Conservation (phyloP, 148 eudicot species). For the Drosera capensis region DNA sequence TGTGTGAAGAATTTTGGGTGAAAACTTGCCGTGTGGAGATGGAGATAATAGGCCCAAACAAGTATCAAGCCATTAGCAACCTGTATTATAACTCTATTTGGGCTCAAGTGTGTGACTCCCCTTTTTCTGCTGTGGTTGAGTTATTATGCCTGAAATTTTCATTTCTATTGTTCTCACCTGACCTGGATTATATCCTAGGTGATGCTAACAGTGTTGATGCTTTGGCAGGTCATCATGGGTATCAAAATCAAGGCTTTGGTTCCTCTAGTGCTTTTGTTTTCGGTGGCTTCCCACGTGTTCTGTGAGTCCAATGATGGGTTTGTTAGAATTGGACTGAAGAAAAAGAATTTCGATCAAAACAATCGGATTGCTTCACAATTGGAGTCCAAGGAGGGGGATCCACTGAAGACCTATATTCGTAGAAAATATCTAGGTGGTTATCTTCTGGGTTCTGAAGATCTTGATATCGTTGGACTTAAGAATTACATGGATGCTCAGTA, state of each 20-base stretch:
- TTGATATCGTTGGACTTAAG: conserved; percentile 55
- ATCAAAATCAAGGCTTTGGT: conserved; percentile 17
- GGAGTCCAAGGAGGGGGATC: conserved; percentile 29
- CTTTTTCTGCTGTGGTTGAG: too few relatives aligned
- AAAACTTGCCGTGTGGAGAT: too few relatives aligned
- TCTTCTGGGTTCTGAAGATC: conserved; percentile 18
- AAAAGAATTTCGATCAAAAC: conserved; percentile 41
- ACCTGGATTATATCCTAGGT: too few relatives aligned
- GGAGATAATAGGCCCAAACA: too few relatives aligned
- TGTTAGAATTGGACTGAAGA: conserved; percentile 66
- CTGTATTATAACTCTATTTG: too few relatives aligned
- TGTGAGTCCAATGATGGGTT: conserved; percentile 47
- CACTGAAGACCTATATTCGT: conserved; percentile 13
- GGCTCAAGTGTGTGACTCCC: too few relatives aligned
- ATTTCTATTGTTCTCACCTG: too few relatives aligned
- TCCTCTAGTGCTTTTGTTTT: conserved; percentile 35
- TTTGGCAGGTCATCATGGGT: conserved; percentile 46
- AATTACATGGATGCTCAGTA: conserved; percentile 97
- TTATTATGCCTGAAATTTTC: too few relatives aligned
- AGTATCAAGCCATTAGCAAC: too few relatives aligned
- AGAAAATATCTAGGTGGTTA: conserved; percentile 8
- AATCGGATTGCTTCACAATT: conserved; percentile 35
- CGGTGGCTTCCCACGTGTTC: conserved; percentile 24
- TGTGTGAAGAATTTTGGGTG: too few relatives aligned
- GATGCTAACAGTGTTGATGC: neutral